Base-by-base conservation (phyloP, 1,284 basidiomycete species). In the Pascua sp. region DNA sequence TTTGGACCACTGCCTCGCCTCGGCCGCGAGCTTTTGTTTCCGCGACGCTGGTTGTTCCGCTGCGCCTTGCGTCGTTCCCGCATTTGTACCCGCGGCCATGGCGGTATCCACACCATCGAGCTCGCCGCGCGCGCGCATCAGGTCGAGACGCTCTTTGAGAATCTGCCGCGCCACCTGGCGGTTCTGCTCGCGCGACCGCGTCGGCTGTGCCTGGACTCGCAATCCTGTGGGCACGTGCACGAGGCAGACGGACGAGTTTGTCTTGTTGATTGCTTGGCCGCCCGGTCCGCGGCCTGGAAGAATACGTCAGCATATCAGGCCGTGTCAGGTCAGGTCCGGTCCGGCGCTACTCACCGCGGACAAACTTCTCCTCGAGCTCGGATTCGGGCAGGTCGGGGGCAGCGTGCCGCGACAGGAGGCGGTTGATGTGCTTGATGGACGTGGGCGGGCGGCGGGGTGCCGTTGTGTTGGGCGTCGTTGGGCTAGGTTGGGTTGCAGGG, bases 231-330 rank as follows among this genome's bases (percentile, higher is more conserved):
- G 79, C 8, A 68, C 63, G 56, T 80, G 79, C 5, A 74, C 66
- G 0, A 80, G 67, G 16, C 68, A 75, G 24, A 78, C 76, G 4
- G 76, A 75, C 8, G 77, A 78, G 46, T 72, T 76, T 11, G 78
- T 78, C 63, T 79, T 79, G 67, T 79, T 79, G 54, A 79, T 77
- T 1, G 76, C 73, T 66, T 79, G 79, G 1, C 79, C 78, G 11
- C 79, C 79, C 1, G 79, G 79, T 4, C 79, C 79, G 9, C 73
- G 67, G 3, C 77, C 77, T 77, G 49, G 13, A 32, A n/a, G n/a
- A 3, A 32, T 32, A 3, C 15, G 13, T 47, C 39, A 55, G 58
- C 46, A 17, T 24, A 18, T 15, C 16, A 42, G n/a, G 38, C n/a
- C 32, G 53, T 3, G 24, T 32, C 24, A 32, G 24, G 24, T 32